Evolutionary conservation across 768 basidiomycete genomes (phyloP), one percentile per base, ranked within the genome.

Genomic region (Galerina sulciceps): DNA sequence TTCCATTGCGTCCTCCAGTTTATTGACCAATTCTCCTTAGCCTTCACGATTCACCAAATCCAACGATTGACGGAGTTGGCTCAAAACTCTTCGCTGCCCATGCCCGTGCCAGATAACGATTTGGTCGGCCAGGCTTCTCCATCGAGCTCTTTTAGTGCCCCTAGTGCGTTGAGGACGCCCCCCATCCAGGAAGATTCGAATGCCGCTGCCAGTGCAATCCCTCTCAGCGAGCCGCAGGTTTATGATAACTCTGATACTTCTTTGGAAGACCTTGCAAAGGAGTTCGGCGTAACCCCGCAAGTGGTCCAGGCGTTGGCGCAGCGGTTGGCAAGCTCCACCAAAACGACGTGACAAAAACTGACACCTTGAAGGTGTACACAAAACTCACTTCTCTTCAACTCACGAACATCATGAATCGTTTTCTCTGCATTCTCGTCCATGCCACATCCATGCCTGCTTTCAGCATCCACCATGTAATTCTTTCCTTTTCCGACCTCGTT

Each of bases 231-330:
- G 37, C 34, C 64, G 40, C 52, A 44, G 53, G 57, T 60, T 61
- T 52, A 49, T 55, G 18, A 59, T 20, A 51, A 34, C 34, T 52
- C 20, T 26, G 55, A 50, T 41, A 66, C 62, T 50, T 55, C 79
- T 67, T 53, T 85, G 69, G 79, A 79, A 45, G 80, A 81, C 20
- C 79, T 91, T n/a, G 89, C 90, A 20, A 79, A 79, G 63, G 90
- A 91, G 69, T 90, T 90, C 59, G 89, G 89, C n/a, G 79, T 91
- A 18, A 86, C 89, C 53, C 76, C 89, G 34, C 79, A 85, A 42
- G 68, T 90, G 23, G 83, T 91, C 44, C 82, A 89, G 66, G 86
- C 87, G 3, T 79, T 90, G 44, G 85, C 83, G 40, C 85, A 88
- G 60, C 80, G 88, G 49, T 75, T 90, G 38, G 71, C 61, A 61